phyloP scores from a whole-genome alignment of 176 grass and related monocot genomes.

The Bolboschoenus planiculmis region DNA sequence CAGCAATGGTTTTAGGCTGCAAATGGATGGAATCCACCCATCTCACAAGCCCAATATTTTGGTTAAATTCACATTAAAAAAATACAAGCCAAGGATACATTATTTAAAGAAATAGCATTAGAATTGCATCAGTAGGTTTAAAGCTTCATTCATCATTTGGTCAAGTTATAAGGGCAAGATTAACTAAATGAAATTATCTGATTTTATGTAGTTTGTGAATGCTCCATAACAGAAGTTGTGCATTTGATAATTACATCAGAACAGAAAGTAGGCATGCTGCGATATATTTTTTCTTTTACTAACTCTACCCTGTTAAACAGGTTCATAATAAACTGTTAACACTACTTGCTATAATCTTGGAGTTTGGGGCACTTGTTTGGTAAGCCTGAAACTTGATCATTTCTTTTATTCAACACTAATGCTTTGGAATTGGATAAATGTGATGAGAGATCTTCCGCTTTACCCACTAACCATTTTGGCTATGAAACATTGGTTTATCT shows the following conservation, averaged over 20 bases:
- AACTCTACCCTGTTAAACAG: constrained; percentile 29
- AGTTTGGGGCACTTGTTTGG: constrained; percentile 96
- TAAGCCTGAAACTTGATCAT: constrained; percentile 34
- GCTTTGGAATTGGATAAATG: background rate
- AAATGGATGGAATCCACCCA: background rate
- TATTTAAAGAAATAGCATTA: background rate
- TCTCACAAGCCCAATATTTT: background rate
- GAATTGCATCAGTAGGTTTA: background rate
- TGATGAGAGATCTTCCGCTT: background rate
- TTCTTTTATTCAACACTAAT: background rate
- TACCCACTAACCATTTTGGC: background rate
- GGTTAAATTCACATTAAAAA: background rate
- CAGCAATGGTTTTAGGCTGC: background rate
- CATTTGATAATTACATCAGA: background rate
- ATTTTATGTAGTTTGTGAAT: background rate
- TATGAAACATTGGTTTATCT: background rate
- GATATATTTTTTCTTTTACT: constrained; percentile 1
- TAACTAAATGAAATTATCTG: background rate
- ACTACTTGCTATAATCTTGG: constrained; percentile 77
- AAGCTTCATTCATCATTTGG: background rate
- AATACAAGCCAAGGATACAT: background rate
- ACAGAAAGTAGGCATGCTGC: constrained; percentile 5
- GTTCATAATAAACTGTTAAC: constrained; percentile 86
- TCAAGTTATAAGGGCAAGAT: background rate
- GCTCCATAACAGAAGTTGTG: background rate